phyloP scores from a whole-genome alignment of 495 filamentous ascomycete species.

The Amphirosellinia nigrospora region DNA sequence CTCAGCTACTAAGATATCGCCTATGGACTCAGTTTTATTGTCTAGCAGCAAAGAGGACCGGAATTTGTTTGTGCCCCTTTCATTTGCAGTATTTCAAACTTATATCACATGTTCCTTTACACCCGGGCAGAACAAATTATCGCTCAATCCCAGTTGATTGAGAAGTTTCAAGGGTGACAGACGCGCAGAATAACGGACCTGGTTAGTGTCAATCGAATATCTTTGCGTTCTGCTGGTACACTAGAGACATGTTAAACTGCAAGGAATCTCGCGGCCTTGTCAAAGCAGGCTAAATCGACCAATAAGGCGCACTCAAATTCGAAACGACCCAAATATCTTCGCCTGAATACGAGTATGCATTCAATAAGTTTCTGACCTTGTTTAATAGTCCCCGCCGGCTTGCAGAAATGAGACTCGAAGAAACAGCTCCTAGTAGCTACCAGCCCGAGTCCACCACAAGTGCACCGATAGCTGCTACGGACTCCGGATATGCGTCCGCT shows the following conservation, averaged over 20 bases:
- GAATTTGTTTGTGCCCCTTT: background rate
- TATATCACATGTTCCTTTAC: background rate
- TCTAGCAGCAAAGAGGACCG: background rate
- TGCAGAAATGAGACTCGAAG: background rate
- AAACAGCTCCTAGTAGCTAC: background rate
- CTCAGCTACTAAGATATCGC: background rate
- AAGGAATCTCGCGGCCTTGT: background rate
- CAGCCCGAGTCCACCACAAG: background rate
- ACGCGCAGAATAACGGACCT: background rate
- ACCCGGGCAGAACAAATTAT: background rate
- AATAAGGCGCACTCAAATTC: background rate
- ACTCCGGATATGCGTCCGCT: background rate
- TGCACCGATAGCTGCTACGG: background rate
- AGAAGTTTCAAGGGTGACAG: background rate
- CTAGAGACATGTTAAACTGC: background rate
- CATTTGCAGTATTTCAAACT: background rate
- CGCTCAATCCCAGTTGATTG: background rate
- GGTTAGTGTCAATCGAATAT: background rate
- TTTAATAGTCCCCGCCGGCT: background rate
- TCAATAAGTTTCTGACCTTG: background rate
- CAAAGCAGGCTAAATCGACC: background rate
- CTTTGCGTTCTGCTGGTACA: background rate
- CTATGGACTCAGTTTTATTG: background rate
- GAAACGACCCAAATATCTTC: background rate
- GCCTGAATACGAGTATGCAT: background rate